Conservation (phyloP, 495 filamentous ascomycete species). For the Poronia punctata region DNA sequence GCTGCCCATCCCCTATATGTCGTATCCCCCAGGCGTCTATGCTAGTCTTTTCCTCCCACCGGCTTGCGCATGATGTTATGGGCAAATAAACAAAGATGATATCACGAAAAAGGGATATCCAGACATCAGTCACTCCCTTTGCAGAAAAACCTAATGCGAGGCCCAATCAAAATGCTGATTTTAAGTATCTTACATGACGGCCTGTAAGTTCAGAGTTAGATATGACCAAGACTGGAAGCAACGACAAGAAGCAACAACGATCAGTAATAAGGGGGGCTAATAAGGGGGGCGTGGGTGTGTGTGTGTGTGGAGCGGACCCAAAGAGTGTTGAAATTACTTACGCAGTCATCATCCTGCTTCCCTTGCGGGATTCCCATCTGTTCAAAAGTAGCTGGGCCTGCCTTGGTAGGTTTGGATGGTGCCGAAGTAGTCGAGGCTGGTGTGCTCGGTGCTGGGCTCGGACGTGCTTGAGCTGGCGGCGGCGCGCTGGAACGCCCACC, state of each 20-base stretch:
- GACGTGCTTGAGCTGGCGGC: slow-evolving; percentile 29
- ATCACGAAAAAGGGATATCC: not conserved
- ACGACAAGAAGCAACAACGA: not conserved
- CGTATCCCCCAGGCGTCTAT: too few species aligned
- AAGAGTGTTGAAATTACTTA: too few species aligned
- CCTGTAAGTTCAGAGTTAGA: not conserved
- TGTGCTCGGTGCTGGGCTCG: slow-evolving; percentile 21
- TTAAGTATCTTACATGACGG: slow-evolving; percentile 5
- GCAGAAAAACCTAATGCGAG: too few species aligned
- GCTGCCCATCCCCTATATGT: too few species aligned
- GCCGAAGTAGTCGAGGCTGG: slow-evolving; percentile 22
- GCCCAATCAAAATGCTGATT: slow-evolving; percentile 1
- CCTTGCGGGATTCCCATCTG: slow-evolving; percentile 89
- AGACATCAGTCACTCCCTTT: not conserved
- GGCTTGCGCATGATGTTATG: not conserved
- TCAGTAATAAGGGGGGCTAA: too few species aligned
- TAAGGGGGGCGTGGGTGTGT: too few species aligned
- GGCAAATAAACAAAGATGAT: not conserved
- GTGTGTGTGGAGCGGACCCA: too few species aligned
- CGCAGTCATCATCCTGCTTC: slow-evolving; percentile 81
- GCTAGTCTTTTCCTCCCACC: not conserved
- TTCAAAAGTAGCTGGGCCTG: slow-evolving; percentile 94
- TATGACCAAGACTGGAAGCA: not conserved
- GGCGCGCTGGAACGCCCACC: slow-evolving; percentile 26
- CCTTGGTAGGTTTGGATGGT: slow-evolving; percentile 50